Conservation (phyloP, 164 flowering plant species). For the Vitis labrusca region DNA sequence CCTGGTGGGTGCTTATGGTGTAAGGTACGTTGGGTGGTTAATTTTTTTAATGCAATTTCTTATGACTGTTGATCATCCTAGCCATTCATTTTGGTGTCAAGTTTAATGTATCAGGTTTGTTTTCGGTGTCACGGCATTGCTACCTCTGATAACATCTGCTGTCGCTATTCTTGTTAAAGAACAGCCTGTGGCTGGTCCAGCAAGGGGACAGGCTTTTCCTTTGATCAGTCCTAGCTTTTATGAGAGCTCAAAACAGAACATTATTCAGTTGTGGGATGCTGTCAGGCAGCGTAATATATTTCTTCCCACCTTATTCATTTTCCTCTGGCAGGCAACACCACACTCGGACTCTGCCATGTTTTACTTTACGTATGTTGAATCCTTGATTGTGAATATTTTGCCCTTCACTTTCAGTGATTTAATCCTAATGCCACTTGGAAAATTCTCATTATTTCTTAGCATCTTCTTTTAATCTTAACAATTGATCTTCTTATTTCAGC, state of each 20-base stretch:
- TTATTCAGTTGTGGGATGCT: conserved; percentile 73
- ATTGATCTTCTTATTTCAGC: conserved; percentile 39
- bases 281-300: conserved; percentile 80
- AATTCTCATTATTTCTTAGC: background rate
- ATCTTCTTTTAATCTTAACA: background rate
- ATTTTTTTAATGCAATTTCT: conserved; percentile 1
- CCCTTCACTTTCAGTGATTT: background rate
- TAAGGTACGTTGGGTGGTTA: conserved; percentile 53
- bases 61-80: background rate
- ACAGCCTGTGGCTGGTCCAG: conserved; percentile 40
- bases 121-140: conserved; percentile 91
- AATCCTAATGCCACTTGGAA: background rate
- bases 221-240: conserved; percentile 40
- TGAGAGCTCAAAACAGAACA: conserved; percentile 57
- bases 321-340: conserved; percentile 96
- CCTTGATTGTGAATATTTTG: background rate
- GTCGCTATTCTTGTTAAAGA: conserved; percentile 96
- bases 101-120: conserved; percentile 69
- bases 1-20: conserved; percentile 88
- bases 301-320: conserved; percentile 87
- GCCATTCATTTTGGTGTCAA: background rate
- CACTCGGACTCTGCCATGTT: conserved; percentile 99
- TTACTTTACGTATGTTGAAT: conserved; percentile 74
- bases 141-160: conserved; percentile 90
- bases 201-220: conserved; percentile 38